Conservation (phyloP, 202 grass and related monocot species). For the Thinopyrum obtusiflorum region DNA sequence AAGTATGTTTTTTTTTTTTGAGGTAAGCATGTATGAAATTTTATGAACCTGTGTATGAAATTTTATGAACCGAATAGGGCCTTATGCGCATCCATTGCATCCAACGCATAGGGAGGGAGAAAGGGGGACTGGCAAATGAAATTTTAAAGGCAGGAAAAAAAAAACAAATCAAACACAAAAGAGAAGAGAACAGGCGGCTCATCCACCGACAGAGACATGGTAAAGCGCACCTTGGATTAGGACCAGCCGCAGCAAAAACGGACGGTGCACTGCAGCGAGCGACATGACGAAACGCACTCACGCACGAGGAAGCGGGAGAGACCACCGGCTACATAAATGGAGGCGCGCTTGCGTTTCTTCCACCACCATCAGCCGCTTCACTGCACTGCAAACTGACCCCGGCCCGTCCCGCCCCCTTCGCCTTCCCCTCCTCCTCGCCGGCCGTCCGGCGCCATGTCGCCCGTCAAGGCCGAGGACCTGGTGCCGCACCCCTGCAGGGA, state of each 20-base stretch:
- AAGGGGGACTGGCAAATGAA: too few relatives aligned
- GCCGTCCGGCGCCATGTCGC: slow-evolving; percentile 28
- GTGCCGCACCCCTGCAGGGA: slow-evolving; percentile 49
- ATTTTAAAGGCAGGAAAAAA: too few relatives aligned
- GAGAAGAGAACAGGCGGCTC: not conserved
- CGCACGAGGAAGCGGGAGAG: not conserved
- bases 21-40: too few relatives aligned
- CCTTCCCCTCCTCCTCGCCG: not conserved
- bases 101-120: too few relatives aligned
- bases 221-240: not conserved
- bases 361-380: slow-evolving; percentile 12
- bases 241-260: not conserved
- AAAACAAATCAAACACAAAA: too few relatives aligned
- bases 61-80: too few relatives aligned
- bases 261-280: not conserved
- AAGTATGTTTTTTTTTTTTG: too few relatives aligned
- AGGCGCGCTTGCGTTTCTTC: slow-evolving; percentile 3
- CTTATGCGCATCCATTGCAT: too few relatives aligned
- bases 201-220: not conserved
- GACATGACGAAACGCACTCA: slow-evolving; percentile 17
- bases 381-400: not conserved
- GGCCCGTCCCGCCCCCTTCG: not conserved
- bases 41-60: too few relatives aligned
- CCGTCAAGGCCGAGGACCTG: slow-evolving; percentile 65
- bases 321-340: slow-evolving; percentile 33